These are phyloP conservation scores for Artemisia princeps DNA, from an alignment of 140 eudicot genomes.

Conservation along the genomic window DNA sequence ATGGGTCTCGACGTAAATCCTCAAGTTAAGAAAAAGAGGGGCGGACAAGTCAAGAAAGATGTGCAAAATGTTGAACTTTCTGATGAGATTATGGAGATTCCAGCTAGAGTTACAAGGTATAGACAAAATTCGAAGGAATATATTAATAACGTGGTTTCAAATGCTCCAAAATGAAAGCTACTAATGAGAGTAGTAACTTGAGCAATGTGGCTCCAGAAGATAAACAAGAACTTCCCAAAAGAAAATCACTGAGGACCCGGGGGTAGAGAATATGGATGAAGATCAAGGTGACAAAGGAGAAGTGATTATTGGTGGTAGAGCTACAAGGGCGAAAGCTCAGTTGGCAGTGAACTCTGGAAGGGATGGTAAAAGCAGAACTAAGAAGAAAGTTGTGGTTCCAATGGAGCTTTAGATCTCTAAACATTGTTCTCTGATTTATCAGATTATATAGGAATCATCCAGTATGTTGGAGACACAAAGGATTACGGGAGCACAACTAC, in stretches of 20 bases:
- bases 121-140: constrained; percentile 24
- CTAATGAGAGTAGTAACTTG: constrained; percentile 14
- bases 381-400: constrained; percentile 19
- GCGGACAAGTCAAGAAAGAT: constrained; percentile 18
- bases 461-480: no score
- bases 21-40: constrained; percentile 28
- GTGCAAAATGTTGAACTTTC: constrained; percentile 14
- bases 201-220: constrained; percentile 25
- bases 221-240: constrained; percentile 7
- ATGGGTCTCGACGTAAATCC: constrained; percentile 11
- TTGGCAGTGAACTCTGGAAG: constrained; percentile 3
- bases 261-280: constrained; percentile 10
- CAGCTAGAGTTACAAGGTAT: constrained; percentile 38
- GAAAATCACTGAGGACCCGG: constrained; percentile 15
- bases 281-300: constrained; percentile 21
- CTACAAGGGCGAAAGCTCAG: constrained; percentile 21
- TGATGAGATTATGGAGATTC: constrained; percentile 22
- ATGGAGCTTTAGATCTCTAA: no score
- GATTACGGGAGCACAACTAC: no score
- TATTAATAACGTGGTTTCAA: neutral
- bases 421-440: no score
- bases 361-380: constrained; percentile 17
- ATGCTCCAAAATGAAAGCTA: constrained; percentile 18
- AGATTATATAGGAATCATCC: no score
- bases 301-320: constrained; percentile 17